phyloP scores from a whole-genome alignment of 495 filamentous ascomycete species.

The Lasiosphaeris hirsuta region DNA sequence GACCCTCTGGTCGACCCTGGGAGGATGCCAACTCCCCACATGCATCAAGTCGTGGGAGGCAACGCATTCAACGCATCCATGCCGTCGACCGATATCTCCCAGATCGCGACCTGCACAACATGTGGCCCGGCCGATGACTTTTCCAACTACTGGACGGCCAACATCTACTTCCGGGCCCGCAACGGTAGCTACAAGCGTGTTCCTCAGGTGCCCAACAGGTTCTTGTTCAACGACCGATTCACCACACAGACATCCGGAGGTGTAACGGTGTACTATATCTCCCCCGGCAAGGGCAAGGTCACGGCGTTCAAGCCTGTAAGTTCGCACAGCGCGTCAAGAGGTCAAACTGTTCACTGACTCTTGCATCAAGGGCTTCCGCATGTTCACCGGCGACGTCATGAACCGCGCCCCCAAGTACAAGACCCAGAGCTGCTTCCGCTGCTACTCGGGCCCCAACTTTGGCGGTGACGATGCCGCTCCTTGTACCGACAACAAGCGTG shows the following conservation, averaged over 20 bases:
- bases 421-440: constrained; percentile 43
- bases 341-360: neutral
- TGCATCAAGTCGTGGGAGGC: constrained; percentile 45
- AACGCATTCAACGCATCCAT: constrained; percentile 40
- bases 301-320: constrained; percentile 45
- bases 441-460: constrained; percentile 39
- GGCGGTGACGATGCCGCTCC: constrained; percentile 36
- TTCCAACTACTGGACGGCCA: constrained; percentile 47
- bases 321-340: neutral
- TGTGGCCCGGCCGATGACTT: constrained; percentile 37
- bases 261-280: constrained; percentile 45
- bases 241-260: constrained; percentile 41
- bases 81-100: constrained; percentile 30
- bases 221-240: constrained; percentile 41
- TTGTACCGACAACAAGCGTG: constrained; percentile 30
- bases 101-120: constrained; percentile 33
- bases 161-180: constrained; percentile 38
- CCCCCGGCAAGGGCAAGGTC: constrained; percentile 35
- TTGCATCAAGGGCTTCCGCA: constrained; percentile 30
- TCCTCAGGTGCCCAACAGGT: constrained; percentile 39
- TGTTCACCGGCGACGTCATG: constrained; percentile 35
- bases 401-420: constrained; percentile 29
- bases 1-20: constrained; percentile 38
- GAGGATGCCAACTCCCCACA: constrained; percentile 31
- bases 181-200: constrained; percentile 44